Base-by-base conservation (phyloP, 192 early-diverging fungal genomes). In the Coemansia sp. region DNA sequence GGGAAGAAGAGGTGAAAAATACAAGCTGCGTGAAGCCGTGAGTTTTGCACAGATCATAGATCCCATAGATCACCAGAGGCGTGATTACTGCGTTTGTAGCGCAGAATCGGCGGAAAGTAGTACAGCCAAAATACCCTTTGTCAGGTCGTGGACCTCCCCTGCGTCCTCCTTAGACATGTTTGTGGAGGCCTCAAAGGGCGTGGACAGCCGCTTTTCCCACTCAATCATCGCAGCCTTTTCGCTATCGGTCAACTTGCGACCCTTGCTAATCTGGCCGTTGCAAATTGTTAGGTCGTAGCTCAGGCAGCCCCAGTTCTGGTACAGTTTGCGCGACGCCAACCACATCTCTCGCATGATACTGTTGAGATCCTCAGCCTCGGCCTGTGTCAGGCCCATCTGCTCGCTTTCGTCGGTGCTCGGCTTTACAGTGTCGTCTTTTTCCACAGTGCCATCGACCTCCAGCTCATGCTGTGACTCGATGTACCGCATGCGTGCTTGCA, bases 241-340 rank as follows among this genome's bases (percentile, higher is more conserved):
- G 23, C 26, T 60, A 21, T 65, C 62, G 2, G 49, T 66, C n/a
- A 62, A 42, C 63, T 69, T 78, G 35, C 23, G 9, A 13, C 63
- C 59, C 59, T 58, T 66, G 26, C 21, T 35, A 7, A 25, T 40
- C 18, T 60, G 48, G 3, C 63, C 70, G 33, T 64, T 68, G 51
- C 75, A 78, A 58, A 78, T 55, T 15, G 69, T 70, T 53, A 78
- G 31, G 59, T 78, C 75, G 60, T 78, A 78, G 66, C 70, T 78
- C 63, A 78, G 31, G 20, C 75, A 78, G 33, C 75, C 75, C 62
- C 53, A 58, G 51, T 52, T 67, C 45, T 72, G 70, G 49, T 69
- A 72, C 67, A 78, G 61, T 52, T 70, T 69, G 62, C 70, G 70
- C 21, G 75, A 68, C 15, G 65, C 75, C 63, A 71, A 62, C 70